Conservation (phyloP, 176 grass and related monocot species). For the Cenchrus fungigraminus region DNA sequence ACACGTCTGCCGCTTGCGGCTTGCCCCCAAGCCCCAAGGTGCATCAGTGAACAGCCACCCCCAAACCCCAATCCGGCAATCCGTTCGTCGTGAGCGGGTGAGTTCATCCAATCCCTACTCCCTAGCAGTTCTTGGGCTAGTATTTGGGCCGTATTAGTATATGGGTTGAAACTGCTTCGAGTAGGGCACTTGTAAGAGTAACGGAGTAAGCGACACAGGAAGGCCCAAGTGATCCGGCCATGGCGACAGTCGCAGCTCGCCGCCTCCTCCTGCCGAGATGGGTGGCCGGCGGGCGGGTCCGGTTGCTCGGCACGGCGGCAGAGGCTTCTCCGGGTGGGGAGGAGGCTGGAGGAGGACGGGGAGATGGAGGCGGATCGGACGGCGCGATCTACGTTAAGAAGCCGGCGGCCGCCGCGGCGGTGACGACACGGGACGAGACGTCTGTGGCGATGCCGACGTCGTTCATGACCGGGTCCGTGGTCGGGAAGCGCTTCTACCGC, state of each 20-base stretch:
- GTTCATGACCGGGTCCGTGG: constrained; percentile 94
- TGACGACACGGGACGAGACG: constrained; percentile 67
- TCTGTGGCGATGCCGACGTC: constrained; percentile 94
- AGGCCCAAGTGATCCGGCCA: constrained; percentile 46
- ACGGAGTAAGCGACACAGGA: too few species aligned
- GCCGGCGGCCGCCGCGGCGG: constrained; percentile 15
- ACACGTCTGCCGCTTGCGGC: too few species aligned
- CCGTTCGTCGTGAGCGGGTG: too few species aligned
- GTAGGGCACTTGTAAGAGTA: constrained; percentile 19
- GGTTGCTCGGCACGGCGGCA: constrained; percentile 45
- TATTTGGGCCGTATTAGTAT: background rate
- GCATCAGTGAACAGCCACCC: too few species aligned
- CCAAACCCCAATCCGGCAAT: too few species aligned
- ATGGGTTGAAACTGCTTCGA: background rate
- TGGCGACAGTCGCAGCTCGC: constrained; percentile 54
- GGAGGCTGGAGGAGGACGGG: background rate
- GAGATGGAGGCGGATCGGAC: background rate
- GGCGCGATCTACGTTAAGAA: constrained; percentile 70
- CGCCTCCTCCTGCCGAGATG: constrained; percentile 51
- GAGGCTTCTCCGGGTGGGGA: constrained; percentile 39
- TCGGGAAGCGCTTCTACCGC: constrained; percentile 94
- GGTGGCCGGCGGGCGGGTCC: constrained; percentile 29
- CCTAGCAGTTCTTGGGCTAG: too few species aligned
- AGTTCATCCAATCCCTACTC: too few species aligned
- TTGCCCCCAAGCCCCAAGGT: too few species aligned